These are phyloP conservation scores for Aspergillus wentii DNA, from an alignment of 495 filamentous ascomycete genomes.

Conservation along the genomic window DNA sequence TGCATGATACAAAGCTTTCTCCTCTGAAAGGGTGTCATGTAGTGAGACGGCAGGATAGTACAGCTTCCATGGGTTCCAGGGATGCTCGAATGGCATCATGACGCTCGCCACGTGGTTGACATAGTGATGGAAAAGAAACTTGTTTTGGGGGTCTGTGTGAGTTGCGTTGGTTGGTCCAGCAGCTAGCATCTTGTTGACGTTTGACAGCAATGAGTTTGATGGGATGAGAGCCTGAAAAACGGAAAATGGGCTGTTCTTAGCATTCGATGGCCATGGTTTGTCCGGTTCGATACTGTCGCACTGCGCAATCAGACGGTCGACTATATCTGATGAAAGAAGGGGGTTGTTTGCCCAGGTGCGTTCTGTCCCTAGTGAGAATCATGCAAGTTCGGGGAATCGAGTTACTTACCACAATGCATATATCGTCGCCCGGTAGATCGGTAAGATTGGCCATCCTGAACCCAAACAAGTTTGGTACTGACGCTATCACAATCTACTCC, in stretches of 20 bases:
- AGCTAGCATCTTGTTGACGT: conserved; percentile 2
- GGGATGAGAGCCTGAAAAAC: not conserved
- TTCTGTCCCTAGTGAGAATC: no score
- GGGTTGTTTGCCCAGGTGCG: conserved; percentile 6
- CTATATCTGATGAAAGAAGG: conserved; percentile 4
- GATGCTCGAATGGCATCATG: conserved; percentile 16
- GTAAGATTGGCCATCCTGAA: conserved; percentile 5
- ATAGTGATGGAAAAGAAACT: conserved; percentile 15
- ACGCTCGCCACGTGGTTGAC: conserved; percentile 8
- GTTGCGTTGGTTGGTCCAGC: conserved; percentile 1
- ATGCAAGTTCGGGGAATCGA: no score
- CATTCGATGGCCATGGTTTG: conserved; percentile 1
- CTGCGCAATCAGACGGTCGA: conserved; percentile 4
- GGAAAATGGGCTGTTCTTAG: conserved; percentile 5
- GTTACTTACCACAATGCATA: conserved; percentile 8
- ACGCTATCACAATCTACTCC: conserved; percentile 4
- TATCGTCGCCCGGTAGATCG: conserved; percentile 7
- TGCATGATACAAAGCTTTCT: conserved; percentile 9
- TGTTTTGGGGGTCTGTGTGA: conserved; percentile 3
- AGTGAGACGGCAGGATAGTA: conserved; percentile 13
- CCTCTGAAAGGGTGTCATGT: conserved; percentile 6
- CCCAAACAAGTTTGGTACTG: conserved; percentile 7
- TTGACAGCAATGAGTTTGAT: conserved; percentile 4
- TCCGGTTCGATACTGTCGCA: conserved; percentile 1
- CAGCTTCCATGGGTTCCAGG: conserved; percentile 12